Conservation (phyloP, 1,284 basidiomycete genomes). For the Heterobasidion occidentale region DNA sequence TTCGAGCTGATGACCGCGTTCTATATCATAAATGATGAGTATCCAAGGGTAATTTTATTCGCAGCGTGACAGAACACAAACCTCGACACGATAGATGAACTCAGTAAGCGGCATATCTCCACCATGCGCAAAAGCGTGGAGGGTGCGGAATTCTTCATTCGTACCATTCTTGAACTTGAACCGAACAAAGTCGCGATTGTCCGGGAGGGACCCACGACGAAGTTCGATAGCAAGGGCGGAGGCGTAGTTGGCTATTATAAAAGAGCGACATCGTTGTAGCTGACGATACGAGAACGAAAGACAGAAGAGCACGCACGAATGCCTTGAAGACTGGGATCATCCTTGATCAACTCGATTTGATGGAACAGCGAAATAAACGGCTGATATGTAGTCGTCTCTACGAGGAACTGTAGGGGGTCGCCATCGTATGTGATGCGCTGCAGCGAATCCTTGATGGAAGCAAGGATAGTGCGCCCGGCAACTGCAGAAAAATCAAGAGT, state of each 20-base stretch:
- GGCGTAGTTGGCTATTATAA: constrained; percentile 60
- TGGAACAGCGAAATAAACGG: constrained; percentile 85
- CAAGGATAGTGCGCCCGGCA: constrained; percentile 71
- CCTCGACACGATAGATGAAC: constrained; percentile 72
- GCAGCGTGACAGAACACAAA: constrained; percentile 19
- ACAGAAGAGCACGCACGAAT: constrained; percentile 44
- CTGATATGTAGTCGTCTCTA: constrained; percentile 75
- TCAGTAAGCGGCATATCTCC: constrained; percentile 68
- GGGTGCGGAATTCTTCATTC: constrained; percentile 42
- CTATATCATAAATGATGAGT: too few species aligned
- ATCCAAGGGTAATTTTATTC: too few species aligned
- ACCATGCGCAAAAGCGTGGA: constrained; percentile 63
- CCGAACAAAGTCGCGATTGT: constrained; percentile 70
- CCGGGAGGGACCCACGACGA: constrained; percentile 62
- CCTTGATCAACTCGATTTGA: constrained; percentile 54
- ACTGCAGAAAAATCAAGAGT: constrained; percentile 32
- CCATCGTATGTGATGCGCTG: constrained; percentile 71
- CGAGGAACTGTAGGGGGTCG: constrained; percentile 70
- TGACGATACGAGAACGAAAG: not conserved
- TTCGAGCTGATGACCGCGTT: constrained; percentile 35
- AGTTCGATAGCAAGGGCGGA: constrained; percentile 77
- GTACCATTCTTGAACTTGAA: constrained; percentile 86
- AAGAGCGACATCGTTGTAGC: constrained; percentile 6
- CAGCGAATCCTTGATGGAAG: constrained; percentile 62
- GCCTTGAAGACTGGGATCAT: constrained; percentile 49